Conservation (phyloP, 345 rosid genomes). For the Adansonia digitata region DNA sequence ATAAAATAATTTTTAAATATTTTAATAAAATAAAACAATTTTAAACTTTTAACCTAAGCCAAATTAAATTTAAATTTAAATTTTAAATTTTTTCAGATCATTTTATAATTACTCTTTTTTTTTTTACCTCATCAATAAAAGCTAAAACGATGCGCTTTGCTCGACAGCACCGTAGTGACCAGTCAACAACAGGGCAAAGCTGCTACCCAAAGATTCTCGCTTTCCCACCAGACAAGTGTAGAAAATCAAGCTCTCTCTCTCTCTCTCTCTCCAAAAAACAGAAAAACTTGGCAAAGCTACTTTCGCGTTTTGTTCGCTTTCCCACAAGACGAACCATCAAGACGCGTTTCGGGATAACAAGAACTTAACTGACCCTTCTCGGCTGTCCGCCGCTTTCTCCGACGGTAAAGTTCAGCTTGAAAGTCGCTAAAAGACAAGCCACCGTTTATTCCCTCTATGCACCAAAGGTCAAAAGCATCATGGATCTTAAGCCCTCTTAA, state of each 20-base stretch:
- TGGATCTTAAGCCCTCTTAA: conserved; percentile 48
- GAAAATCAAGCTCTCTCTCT: background rate
- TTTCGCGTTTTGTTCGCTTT: no score
- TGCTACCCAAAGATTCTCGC: background rate
- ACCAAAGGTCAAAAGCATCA: conserved; percentile 68
- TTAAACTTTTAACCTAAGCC: no score
- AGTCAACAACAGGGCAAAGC: background rate
- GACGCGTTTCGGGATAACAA: conserved; percentile 60
- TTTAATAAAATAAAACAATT: no score
- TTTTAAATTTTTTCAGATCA: no score
- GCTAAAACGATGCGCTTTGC: background rate
- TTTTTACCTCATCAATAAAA: background rate
- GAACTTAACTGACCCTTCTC: conserved; percentile 42
- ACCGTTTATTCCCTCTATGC: conserved; percentile 62
- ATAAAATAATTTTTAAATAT: no score
- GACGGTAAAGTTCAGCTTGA: conserved; percentile 18
- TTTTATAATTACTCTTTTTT: no score
- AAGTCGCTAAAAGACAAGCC: conserved; percentile 57
- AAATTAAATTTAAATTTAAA: no score
- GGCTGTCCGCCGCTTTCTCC: conserved; percentile 44
- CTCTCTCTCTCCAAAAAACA: no score
- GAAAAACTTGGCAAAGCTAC: no score
- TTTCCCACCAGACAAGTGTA: background rate
- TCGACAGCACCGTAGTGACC: background rate
- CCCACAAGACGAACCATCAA: conserved; percentile 57